These are phyloP conservation scores for Harringtonia lauricola DNA, from an alignment of 2,329 filamentous ascomycete genomes.

Conservation along the genomic window DNA sequence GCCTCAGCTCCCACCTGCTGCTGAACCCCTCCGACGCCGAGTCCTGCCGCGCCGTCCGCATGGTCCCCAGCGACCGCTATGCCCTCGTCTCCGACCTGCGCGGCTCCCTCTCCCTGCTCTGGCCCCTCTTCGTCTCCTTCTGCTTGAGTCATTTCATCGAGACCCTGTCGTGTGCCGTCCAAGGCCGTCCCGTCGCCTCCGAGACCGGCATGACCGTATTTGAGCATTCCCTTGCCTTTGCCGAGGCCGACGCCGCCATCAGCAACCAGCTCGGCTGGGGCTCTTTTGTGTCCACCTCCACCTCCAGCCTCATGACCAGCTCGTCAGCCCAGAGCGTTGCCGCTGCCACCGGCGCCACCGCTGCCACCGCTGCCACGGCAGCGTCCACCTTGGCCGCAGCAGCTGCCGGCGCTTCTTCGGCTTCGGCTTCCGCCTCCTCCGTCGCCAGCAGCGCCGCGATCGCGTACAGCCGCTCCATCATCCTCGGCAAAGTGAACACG, in stretches of 20 bases:
- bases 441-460: slow-evolving; percentile 24
- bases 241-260: slow-evolving; percentile 84
- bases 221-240: slow-evolving; percentile 91
- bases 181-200: slow-evolving; percentile 66
- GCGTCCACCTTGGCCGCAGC: slow-evolving; percentile 5
- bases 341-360: slow-evolving; percentile 7
- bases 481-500: slow-evolving; percentile 74
- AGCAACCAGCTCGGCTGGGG: slow-evolving; percentile 68
- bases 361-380: slow-evolving; percentile 11
- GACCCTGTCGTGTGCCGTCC: slow-evolving; percentile 75
- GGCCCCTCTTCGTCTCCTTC: slow-evolving; percentile 62
- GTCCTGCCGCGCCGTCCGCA: slow-evolving; percentile 65
- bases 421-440: not conserved
- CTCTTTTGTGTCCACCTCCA: slow-evolving; percentile 32
- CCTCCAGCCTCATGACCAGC: slow-evolving; percentile 29
- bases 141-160: slow-evolving; percentile 79
- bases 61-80: slow-evolving; percentile 48
- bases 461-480: slow-evolving; percentile 49
- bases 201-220: slow-evolving; percentile 96
- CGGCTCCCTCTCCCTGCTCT: slow-evolving; percentile 68
- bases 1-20: slow-evolving; percentile 59
- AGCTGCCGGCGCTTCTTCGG: slow-evolving; percentile 7
- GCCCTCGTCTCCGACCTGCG: slow-evolving; percentile 43
- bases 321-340: slow-evolving; percentile 24
- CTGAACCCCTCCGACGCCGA: slow-evolving; percentile 62